These are phyloP conservation scores for Darksidea phi DNA, from an alignment of 495 filamentous ascomycete genomes.

Conservation along the genomic window DNA sequence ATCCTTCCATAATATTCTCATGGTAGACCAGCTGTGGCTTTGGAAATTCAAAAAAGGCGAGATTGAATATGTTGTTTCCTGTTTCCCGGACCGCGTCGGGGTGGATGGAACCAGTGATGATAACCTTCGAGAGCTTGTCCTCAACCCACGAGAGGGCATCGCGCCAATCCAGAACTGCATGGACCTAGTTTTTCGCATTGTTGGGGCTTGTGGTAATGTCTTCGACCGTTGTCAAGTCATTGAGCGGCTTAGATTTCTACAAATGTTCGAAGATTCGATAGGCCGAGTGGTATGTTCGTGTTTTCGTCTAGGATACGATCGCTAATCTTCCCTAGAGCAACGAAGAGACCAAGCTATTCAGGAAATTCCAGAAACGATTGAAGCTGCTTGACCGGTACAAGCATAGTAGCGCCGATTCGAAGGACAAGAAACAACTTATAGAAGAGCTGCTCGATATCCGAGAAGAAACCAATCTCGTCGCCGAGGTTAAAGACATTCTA, in stretches of 20 bases:
- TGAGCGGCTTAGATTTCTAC: constrained; percentile 59
- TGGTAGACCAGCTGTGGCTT: constrained; percentile 72
- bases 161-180: too few species aligned
- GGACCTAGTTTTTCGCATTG: background rate
- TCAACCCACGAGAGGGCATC: background rate
- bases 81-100: constrained; percentile 62
- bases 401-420: constrained; percentile 20
- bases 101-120: too few species aligned
- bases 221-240: constrained; percentile 62
- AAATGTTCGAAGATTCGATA: constrained; percentile 68
- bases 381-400: background rate
- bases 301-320: background rate
- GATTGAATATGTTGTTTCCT: constrained; percentile 56
- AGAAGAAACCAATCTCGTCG: constrained; percentile 60
- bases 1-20: constrained; percentile 55
- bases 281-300: constrained; percentile 38
- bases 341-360: constrained; percentile 1
- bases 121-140: background rate
- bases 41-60: constrained; percentile 57
- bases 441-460: constrained; percentile 65
- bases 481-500: constrained; percentile 66
- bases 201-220: constrained; percentile 47
- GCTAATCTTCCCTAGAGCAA: background rate
- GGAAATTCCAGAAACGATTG: background rate
- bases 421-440: constrained; percentile 46